Percentiles rank a stretch among this genome's conserved stretches.
These are phyloP conservation scores for Rhizopus sp. DNA, from an alignment of 371 early-diverging fungal genomes.

Conservation along the genomic window DNA sequence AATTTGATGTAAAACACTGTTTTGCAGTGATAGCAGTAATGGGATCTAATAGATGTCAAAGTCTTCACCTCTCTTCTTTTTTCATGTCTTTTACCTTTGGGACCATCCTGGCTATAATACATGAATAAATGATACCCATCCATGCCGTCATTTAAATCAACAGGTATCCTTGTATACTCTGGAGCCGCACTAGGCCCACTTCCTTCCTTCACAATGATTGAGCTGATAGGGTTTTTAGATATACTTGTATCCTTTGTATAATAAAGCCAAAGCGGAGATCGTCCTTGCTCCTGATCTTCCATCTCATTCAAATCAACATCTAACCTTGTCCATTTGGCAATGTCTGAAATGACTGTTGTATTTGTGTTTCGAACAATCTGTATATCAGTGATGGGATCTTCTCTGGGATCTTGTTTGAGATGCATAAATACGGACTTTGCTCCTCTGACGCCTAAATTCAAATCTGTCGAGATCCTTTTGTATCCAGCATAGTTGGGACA, in stretches of 20 bases:
- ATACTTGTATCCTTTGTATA: slow-evolving; percentile 34
- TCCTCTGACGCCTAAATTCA: slow-evolving; percentile 41
- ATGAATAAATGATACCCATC: slow-evolving; percentile 31
- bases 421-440: slow-evolving; percentile 46
- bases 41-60: slow-evolving; percentile 31
- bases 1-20: slow-evolving; percentile 47
- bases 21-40: slow-evolving; percentile 57
- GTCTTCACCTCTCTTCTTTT: not conserved
- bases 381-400: slow-evolving; percentile 31
- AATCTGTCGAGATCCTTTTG: slow-evolving; percentile 39
- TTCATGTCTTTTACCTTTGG: slow-evolving; percentile 20
- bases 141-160: slow-evolving; percentile 37
- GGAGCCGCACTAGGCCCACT: slow-evolving; percentile 27
- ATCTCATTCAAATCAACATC: slow-evolving; percentile 35
- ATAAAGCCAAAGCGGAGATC: slow-evolving; percentile 21
- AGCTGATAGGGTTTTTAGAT: slow-evolving; percentile 30
- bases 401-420: slow-evolving; percentile 32
- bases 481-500: slow-evolving; percentile 47
- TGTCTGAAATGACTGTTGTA: slow-evolving; percentile 9
- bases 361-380: slow-evolving; percentile 14
- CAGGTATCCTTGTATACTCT: slow-evolving; percentile 35
- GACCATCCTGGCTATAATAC: slow-evolving; percentile 34
- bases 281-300: slow-evolving; percentile 21
- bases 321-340: slow-evolving; percentile 22
- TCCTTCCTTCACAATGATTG: slow-evolving; percentile 34